Evolutionary conservation across 495 filamentous ascomycete genomes (phyloP), one percentile per base, ranked within the genome.

Genomic region (Glonium stellatum): DNA sequence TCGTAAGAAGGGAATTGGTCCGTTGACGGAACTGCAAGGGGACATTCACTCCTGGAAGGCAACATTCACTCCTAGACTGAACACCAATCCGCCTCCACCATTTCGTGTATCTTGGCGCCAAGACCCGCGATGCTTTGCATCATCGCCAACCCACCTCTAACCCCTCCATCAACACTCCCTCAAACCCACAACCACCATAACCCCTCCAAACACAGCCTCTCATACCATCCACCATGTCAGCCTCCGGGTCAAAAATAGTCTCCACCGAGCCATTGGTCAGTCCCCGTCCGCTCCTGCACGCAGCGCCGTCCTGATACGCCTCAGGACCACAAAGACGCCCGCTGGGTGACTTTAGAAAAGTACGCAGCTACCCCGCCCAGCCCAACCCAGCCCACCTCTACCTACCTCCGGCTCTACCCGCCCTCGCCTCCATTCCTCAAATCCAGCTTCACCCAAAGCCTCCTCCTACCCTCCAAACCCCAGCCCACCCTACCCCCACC

Each of bases 261-360:
- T 63, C 64, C 31, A 66, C 60, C 9, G 68, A 68, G 63, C 68
- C 68, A 55, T 52, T 70, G 57, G 68, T 70, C 19, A 61, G 68
- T 62, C 50, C 27, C 34, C 19, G 9, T 35, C 5, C 19, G 10
- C 18, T 23, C 12, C 39, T 11, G 44, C 39, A 11, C 41, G 12
- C 44, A 4, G 3, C 12, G 22, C 21, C 55, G 19, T 61, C 60
- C 57, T 66, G 47, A 66, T 60, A 5, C 21, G 12, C 19, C 54
- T 35, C 59, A 70, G 68, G 58, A 62, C 37, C 37, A 54, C 15
- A 67, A 69, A 63, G 66, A 70, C 23, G 68, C 68, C 1, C 55
- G 58, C 37, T 70, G 68, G 68, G 60, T 60, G 4, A 66, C 54
- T 13, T 39, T 70, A 35, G 63, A 64, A 31, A 68, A 68, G 67